These are phyloP conservation scores for Calonectria honghensis DNA, from an alignment of 2,329 filamentous ascomycete genomes.

Conservation along the genomic window DNA sequence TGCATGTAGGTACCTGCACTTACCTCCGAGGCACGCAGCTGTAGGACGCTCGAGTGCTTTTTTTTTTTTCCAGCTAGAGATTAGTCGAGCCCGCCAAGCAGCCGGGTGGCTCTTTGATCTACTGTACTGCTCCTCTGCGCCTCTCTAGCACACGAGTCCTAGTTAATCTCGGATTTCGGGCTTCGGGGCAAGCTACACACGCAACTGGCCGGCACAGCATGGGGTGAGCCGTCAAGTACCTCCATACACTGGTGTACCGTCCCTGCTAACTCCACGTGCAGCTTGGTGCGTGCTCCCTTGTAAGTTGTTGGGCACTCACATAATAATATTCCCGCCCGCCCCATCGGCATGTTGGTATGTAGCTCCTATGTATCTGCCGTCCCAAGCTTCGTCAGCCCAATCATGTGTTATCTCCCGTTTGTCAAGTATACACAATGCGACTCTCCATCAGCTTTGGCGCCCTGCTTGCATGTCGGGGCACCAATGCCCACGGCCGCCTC, in stretches of 20 bases:
- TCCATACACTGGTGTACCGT: not conserved
- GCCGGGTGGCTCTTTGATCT: too few species aligned
- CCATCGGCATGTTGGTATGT: constrained; percentile 14
- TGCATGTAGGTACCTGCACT: constrained; percentile 4
- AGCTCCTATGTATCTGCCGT: constrained; percentile 4
- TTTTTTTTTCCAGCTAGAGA: not conserved
- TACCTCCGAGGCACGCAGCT: constrained; percentile 1
- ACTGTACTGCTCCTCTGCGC: not conserved
- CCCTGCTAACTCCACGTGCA: constrained; percentile 24
- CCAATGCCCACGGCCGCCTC: not conserved
- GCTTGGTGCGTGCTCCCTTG: constrained; percentile 17
- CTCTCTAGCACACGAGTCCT: not conserved
- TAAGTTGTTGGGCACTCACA: constrained; percentile 26
- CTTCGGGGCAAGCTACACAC: constrained; percentile 7
- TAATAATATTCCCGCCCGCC: constrained; percentile 23
- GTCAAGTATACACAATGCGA: constrained; percentile 10
- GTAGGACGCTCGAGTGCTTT: not conserved
- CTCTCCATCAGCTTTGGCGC: constrained; percentile 8
- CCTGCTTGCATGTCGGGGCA: constrained; percentile 18
- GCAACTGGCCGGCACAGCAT: constrained; percentile 8
- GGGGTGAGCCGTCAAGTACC: constrained; percentile 8
- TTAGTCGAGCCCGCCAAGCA: not conserved
- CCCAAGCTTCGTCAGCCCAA: constrained; percentile 1
- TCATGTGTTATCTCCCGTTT: constrained; percentile 13
- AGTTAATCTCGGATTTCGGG: constrained; percentile 12